Evolutionary conservation across 805 yeast species (phyloP).

Genomic region (Schizosaccharomyces cryophilus): DNA sequence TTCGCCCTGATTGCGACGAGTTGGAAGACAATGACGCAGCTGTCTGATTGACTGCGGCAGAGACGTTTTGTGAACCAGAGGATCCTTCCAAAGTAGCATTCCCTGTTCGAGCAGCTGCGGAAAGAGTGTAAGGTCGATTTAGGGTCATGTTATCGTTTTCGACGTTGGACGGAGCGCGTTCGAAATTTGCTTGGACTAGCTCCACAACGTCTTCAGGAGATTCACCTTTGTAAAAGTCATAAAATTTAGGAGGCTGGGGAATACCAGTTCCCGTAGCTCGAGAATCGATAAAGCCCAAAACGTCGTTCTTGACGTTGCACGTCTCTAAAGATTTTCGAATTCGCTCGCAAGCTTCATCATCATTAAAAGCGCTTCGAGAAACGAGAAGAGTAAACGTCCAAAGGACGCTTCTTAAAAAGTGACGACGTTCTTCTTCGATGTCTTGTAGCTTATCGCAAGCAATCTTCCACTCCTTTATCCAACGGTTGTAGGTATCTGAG

Average conservation of each 20-base stretch:
- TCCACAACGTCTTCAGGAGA: not conserved
- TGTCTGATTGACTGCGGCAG: not conserved
- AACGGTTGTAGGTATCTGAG: conserved; percentile 33
- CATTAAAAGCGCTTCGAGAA: conserved; percentile 52
- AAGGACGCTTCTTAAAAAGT: conserved; percentile 39
- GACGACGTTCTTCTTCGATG: conserved; percentile 49
- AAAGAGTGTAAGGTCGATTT: not conserved
- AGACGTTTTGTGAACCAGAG: too few relatives aligned
- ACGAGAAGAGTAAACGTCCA: conserved; percentile 60
- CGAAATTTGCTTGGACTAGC: not conserved
- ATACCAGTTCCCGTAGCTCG: conserved; percentile 44
- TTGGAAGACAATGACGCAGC: not conserved
- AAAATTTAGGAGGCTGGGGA: conserved; percentile 11
- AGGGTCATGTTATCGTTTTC: not conserved
- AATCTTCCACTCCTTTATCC: conserved; percentile 49
- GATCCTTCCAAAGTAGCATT: too few relatives aligned
- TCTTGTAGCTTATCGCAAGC: conserved; percentile 37
- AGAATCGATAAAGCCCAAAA: conserved; percentile 26
- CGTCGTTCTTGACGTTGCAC: conserved; percentile 37
- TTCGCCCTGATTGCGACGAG: not conserved
- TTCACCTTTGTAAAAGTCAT: not conserved
- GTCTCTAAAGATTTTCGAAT: conserved; percentile 43
- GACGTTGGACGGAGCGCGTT: not conserved
- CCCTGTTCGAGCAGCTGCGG: not conserved
- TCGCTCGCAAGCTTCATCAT: conserved; percentile 52